Conservation (phyloP, 768 basidiomycete genomes). For the Cystofilobasidium bisporidii region DNA sequence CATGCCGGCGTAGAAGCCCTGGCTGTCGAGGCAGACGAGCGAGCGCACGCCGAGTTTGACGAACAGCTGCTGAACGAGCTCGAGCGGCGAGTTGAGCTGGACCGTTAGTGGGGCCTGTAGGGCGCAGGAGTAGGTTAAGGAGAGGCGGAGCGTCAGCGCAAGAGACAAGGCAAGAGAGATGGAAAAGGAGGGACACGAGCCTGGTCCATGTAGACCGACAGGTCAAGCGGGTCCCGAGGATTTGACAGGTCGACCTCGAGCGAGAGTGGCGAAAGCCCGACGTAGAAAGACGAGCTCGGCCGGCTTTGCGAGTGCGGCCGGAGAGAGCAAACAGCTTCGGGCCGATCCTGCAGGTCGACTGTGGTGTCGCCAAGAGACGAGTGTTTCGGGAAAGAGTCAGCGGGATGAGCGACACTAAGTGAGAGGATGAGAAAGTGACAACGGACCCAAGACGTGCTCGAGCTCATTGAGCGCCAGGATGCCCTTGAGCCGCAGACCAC, state of each 20-base stretch:
- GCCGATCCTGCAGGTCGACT: conserved; percentile 52
- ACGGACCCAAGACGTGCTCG: conserved; percentile 76
- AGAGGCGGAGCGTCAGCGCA: too few species aligned
- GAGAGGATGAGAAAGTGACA: too few species aligned
- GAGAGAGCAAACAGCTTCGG: conserved; percentile 60
- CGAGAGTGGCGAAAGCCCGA: neutral
- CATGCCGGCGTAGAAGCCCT: conserved; percentile 78
- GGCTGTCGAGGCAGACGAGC: conserved; percentile 68
- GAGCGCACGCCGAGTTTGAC: conserved; percentile 87
- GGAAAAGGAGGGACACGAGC: conserved; percentile 41
- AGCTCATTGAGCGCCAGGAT: conserved; percentile 89
- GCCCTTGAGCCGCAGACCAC: conserved; percentile 62
- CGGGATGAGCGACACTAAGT: too few species aligned
- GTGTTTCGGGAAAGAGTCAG: neutral
- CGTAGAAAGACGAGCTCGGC: neutral
- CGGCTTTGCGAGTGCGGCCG: conserved; percentile 30
- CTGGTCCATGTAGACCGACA: conserved; percentile 83
- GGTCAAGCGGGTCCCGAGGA: conserved; percentile 57
- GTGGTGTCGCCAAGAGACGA: too few species aligned
- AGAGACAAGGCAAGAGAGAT: neutral
- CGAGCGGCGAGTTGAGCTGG: conserved; percentile 72
- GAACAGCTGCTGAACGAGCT: conserved; percentile 87
- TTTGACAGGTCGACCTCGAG: neutral
- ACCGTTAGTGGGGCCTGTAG: conserved; percentile 75
- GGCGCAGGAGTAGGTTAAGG: neutral